Evolutionary conservation across 768 basidiomycete genomes (phyloP), one percentile per base, ranked within the genome.

Genomic region (Gelatoporia subvermispora): DNA sequence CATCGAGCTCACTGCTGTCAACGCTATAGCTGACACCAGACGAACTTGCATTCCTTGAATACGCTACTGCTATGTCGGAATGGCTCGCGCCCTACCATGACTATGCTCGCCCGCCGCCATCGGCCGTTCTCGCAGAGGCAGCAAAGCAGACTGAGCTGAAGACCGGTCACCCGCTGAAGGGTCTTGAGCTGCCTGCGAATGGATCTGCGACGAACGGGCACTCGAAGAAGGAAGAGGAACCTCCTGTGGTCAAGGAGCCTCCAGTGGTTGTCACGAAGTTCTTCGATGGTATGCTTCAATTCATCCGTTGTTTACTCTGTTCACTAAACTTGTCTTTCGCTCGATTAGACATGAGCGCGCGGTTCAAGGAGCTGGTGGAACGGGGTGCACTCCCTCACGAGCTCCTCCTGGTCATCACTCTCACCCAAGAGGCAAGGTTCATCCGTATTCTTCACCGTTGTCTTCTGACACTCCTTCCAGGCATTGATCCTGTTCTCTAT

Each of bases 1-100:
- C 10, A 22, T 41, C 13, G 35, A 35, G 40, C 22, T 28, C 1
- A 41, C 53, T 35, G 53, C 15, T 41, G 10, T 23, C n/a, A 22
- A 7, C 17, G 8, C 25, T 43, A 17, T 47, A 91, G 88, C 68
- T 92, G 28, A 88, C 89, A 8, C 49, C 62, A 2, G 82, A 87
- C 41, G 88, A 92, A 56, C 58, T 62, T 16, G 62, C 65, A 28
- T 72, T 88, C 35, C 67, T 82, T 39, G 70, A 82, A 21, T 90
- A 79, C 65, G 76, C 79, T 10, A 71, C 68, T 31, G 76, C 79
- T 15, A 67, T 90, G 40, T 78, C 83, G 24, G 75, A 81, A 44
- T 92, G 88, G 88, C 72, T 92, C 15, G 84, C 80, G 50, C 84
- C 84, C 7, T 82, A 86, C 62, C 88, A 92, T 54, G 74, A 87